These are phyloP conservation scores for Diplocarpon mali DNA, from an alignment of 2,329 filamentous ascomycete species.

Conservation along the genomic window DNA sequence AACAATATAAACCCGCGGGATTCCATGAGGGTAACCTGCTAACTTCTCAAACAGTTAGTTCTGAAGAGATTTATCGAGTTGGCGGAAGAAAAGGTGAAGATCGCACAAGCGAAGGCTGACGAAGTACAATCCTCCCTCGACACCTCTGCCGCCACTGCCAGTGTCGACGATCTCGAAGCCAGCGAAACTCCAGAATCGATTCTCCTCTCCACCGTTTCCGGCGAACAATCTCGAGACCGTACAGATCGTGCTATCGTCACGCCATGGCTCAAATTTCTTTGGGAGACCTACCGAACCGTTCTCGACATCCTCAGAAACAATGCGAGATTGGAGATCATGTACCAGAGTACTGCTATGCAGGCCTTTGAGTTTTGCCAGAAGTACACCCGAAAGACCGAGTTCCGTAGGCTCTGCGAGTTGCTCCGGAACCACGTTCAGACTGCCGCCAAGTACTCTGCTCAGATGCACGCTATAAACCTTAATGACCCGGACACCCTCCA, in stretches of 20 bases:
- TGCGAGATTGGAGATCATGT: slow-evolving; percentile 91
- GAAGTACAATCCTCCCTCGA: slow-evolving; percentile 85
- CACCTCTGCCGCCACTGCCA: slow-evolving; percentile 57
- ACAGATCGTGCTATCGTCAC: slow-evolving; percentile 98
- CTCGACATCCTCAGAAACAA: slow-evolving; percentile 99
- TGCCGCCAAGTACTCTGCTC: slow-evolving; percentile 94
- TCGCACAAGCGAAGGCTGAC: slow-evolving; percentile 91
- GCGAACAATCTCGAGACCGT: slow-evolving; percentile 92
- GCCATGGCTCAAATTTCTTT: slow-evolving; percentile 98
- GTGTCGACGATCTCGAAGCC: slow-evolving; percentile 90
- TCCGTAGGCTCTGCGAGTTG: slow-evolving; percentile 94
- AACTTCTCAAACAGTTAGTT: slow-evolving; percentile 49
- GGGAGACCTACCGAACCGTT: slow-evolving; percentile 98
- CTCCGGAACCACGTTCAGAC: slow-evolving; percentile 98
- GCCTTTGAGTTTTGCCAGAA: slow-evolving; percentile 98
- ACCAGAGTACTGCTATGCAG: slow-evolving; percentile 95
- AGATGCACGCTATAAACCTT: slow-evolving; percentile 99
- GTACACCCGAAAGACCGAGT: slow-evolving; percentile 98
- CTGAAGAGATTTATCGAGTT: slow-evolving; percentile 97
- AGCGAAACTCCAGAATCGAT: slow-evolving; percentile 97
- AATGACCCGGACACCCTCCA: slow-evolving; percentile 96
- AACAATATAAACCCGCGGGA: background rate
- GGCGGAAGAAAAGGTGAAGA: slow-evolving; percentile 89
- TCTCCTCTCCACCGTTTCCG: slow-evolving; percentile 91
- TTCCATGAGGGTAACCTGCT: slow-evolving; percentile 4